A percentile compares a stretch with the other conserved stretches of the same genome.
phyloP scores from a whole-genome alignment of 208 protist genomes.

The Leishmania aethiopica region DNA sequence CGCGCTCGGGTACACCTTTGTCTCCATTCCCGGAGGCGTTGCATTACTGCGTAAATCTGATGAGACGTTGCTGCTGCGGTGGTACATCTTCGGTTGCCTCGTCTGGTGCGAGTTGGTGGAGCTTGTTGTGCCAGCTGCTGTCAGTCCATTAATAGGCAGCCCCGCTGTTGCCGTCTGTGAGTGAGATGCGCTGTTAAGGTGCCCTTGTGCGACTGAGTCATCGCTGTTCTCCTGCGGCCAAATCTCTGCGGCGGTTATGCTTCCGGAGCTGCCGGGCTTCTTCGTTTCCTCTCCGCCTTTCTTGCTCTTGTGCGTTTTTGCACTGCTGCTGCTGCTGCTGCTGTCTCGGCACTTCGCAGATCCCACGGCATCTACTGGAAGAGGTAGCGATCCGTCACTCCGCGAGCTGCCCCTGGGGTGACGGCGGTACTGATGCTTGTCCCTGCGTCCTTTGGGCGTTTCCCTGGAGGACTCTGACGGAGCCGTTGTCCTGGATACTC shows the following conservation, averaged over 20 bases:
- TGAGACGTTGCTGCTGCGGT: conserved; percentile 5
- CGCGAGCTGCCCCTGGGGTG: background rate
- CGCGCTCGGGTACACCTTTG: background rate
- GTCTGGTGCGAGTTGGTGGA: background rate
- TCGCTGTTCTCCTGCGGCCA: background rate
- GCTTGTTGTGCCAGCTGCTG: background rate
- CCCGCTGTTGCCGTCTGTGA: background rate
- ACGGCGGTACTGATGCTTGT: background rate
- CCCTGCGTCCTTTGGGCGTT: background rate
- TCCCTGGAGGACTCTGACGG: background rate
- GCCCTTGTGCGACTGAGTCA: background rate
- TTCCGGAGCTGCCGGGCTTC: background rate
- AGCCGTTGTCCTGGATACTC: background rate
- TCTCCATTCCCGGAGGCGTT: background rate
- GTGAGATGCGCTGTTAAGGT: background rate
- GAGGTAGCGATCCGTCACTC: background rate
- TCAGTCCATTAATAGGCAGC: background rate
- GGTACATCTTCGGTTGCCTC: too few species aligned
- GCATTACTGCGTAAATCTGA: conserved; percentile 9
- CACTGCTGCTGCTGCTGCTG: background rate
- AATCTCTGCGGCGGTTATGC: background rate
- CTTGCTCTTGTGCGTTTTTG: background rate
- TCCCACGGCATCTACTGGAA: background rate
- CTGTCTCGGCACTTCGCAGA: background rate
- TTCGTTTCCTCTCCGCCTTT: background rate